Base-by-base conservation (phyloP, 345 rosid species). In the Nephelium lappaceum region DNA sequence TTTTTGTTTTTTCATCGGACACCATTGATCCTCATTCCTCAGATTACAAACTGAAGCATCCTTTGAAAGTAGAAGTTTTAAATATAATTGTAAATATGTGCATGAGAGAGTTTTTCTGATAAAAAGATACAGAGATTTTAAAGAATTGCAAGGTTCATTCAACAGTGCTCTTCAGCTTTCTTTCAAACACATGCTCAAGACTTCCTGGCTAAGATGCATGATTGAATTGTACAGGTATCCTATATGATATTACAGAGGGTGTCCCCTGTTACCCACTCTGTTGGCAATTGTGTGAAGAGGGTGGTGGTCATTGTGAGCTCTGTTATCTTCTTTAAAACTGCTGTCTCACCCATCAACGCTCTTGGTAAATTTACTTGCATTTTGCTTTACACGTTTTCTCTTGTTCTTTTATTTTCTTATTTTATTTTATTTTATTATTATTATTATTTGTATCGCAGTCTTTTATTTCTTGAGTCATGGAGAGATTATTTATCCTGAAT, bases 241-340 rank as follows among this genome's bases (percentile, higher is more conserved):
- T 97, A 94, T 72, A 93, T 97, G 98, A 94, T 97, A 70, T 75
- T 97, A 81, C 90, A 93, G 79, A 93, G 99, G 83, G 99, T 94
- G 79, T 94, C 98, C 74, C 99, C 99, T 8, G 98, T 97, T 71
- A 91, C 94, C 47, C 99, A 97, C 85, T 97, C 99, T 0, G 98
- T 97, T 15, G 99, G 99, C 69, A 97, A 97, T 81, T 97, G 99
- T 43, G 99, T 97, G 86, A 97, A 97, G 92, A 91, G 99, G 67
- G 99, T 97, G 66, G 99, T 92, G 71, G 99, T 97, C 84, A 97
- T 97, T n/a, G 95, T 94, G 80, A 97, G 99, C 95, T 94, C 99
- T 31, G 98, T 94, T 43, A 10, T 97, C 76, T 89, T 97, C 93
- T 97, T 97, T 86, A 72, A 71, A 78, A 93, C 98, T 25, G 98